Conservation (phyloP, 1,284 basidiomycete genomes). For the Veloporphyrellus conicus region DNA sequence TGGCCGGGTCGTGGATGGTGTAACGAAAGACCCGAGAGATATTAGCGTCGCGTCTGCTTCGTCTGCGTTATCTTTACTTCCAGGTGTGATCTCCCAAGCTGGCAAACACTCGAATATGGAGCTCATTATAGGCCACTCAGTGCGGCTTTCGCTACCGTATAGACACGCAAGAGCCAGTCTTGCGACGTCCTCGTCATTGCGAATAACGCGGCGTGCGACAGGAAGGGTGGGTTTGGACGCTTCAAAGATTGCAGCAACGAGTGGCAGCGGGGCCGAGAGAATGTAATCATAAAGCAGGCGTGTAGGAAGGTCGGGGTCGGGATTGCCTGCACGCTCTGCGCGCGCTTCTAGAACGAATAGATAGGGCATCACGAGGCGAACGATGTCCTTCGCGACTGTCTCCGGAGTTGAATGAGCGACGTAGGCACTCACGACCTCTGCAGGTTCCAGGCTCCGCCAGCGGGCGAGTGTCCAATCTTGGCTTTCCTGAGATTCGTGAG, state of each 20-base stretch:
- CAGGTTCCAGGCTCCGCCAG: slow-evolving; percentile 68
- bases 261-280: slow-evolving; percentile 61
- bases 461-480: slow-evolving; percentile 69
- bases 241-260: slow-evolving; percentile 76
- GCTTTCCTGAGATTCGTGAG: slow-evolving; percentile 35
- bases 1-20: slow-evolving; percentile 63
- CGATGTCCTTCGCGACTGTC: slow-evolving; percentile 67
- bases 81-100: slow-evolving; percentile 69
- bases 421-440: slow-evolving; percentile 69
- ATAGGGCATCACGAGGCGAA: slow-evolving; percentile 81
- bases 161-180: slow-evolving; percentile 81
- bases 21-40: slow-evolving; percentile 75
- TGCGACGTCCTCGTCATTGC: slow-evolving; percentile 78
- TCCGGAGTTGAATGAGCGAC: slow-evolving; percentile 64
- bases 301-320: slow-evolving; percentile 59
- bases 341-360: slow-evolving; percentile 85
- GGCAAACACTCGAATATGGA: slow-evolving; percentile 91
- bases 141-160: slow-evolving; percentile 74
- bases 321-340: slow-evolving; percentile 69
- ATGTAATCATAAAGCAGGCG: slow-evolving; percentile 75
- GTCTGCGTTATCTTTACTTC: slow-evolving; percentile 61
- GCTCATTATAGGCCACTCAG: slow-evolving; percentile 81
- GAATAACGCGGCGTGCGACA: slow-evolving; percentile 64
- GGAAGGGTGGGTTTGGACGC: slow-evolving; percentile 85
- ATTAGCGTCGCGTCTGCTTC: slow-evolving; percentile 74